These are phyloP conservation scores for Crucihimalaya himalaica DNA, from an alignment of 345 rosid species.

Conservation along the genomic window DNA sequence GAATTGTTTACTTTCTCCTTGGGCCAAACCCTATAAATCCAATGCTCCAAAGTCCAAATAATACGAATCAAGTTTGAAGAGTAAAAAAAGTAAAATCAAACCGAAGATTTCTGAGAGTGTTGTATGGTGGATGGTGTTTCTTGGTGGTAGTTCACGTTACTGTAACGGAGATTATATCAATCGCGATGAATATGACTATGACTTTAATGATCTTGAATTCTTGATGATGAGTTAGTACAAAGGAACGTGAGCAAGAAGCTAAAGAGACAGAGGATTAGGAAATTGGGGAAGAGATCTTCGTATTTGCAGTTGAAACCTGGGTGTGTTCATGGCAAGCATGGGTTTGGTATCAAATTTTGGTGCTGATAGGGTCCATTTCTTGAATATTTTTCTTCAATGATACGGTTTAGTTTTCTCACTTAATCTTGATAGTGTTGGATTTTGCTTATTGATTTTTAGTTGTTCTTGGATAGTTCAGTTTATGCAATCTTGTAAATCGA, in stretches of 20 bases:
- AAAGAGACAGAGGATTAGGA: constrained; percentile 56
- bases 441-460: neutral
- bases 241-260: constrained; percentile 38
- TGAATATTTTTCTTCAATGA: neutral
- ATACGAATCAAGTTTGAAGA: neutral
- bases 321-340: constrained; percentile 58
- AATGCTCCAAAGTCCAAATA: neutral
- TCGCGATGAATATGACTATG: neutral
- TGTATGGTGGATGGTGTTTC: no score
- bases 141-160: no score
- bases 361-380: neutral
- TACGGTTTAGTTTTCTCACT: neutral
- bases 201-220: constrained; percentile 40
- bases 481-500: neutral
- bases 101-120: no score
- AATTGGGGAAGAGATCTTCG: constrained; percentile 39
- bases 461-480: neutral
- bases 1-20: neutral
- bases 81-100: neutral
- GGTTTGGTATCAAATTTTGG: constrained; percentile 35
- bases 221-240: constrained; percentile 49
- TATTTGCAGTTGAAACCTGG: constrained; percentile 46
- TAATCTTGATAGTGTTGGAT: neutral
- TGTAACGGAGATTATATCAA: neutral
- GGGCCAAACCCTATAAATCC: neutral